Base-by-base conservation (phyloP, 495 filamentous ascomycete genomes). In the Cladorrhinum samala region DNA sequence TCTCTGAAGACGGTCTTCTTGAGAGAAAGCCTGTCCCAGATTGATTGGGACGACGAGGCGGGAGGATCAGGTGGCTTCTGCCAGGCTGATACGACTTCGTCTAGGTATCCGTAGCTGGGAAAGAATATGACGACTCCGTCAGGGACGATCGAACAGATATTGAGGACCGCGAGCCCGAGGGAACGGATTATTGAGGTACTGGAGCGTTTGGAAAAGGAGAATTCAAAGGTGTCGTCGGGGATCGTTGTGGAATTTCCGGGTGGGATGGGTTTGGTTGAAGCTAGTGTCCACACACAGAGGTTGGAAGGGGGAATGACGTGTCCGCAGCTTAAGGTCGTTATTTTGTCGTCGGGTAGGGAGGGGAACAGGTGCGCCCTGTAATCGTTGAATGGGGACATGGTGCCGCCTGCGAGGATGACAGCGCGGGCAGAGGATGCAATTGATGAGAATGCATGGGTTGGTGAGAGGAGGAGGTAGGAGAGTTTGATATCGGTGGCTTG, bases 101-200 rank as follows among this genome's bases (percentile, higher is more conserved):
- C 82, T 3, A 98, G 77, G 66, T 95, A 96, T 20, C 86, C 80
- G 70, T 97, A 96, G 64, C 88, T 93, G 17, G 94, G 91, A 59
- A 98, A 96, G 67, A 98, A 98, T 7, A 92, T 84, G n/a, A 97
- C 90, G 11, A 97, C 78, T 11, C 93, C 93, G 57, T 95, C 91
- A 0, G 90, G 91, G 9, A 96, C 87, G 16, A 80, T 70, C 27
- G 77, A 74, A 59, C 83, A 87, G 7, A 92, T 71, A 40, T 86
- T 83, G 18, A 88, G 69, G 13, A 96, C 73, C 0, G 83, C 82
- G 42, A 81, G 67, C 3, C 90, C 92, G 2, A 97, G 77, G 50
- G 90, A 84, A 51, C 76, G 72, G 55, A 95, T 83, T 86, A 89
- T 74, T 17, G 55, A 49, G 17, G 57, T 59, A 58, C 69, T 72